Conservation (phyloP, 805 yeast species). For the Starmerella bombicola region DNA sequence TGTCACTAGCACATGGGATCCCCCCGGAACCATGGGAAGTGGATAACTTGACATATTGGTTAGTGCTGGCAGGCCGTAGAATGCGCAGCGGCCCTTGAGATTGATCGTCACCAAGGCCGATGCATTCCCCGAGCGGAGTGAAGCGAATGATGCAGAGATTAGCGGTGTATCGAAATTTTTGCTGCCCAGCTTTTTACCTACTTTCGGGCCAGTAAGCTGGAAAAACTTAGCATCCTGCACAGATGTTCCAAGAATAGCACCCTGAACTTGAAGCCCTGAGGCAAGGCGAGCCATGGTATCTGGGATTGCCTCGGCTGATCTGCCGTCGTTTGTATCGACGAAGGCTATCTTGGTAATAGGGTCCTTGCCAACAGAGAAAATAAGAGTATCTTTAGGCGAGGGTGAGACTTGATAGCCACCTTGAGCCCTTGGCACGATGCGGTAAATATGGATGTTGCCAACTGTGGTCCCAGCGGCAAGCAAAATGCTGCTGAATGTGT, state of each 20-base stretch:
- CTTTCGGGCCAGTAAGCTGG: constrained; percentile 44
- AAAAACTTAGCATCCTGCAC: constrained; percentile 44
- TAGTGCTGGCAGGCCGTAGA: constrained; percentile 22
- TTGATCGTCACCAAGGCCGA: constrained; percentile 25
- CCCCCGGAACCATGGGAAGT: constrained; percentile 11
- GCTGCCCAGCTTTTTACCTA: constrained; percentile 44
- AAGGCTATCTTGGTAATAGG: constrained; percentile 47
- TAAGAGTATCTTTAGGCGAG: constrained; percentile 40
- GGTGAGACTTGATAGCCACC: constrained; percentile 34
- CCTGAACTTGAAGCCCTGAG: constrained; percentile 49
- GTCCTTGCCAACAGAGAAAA: constrained; percentile 38
- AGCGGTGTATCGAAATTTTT: constrained; percentile 45
- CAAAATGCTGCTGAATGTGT: constrained; percentile 57
- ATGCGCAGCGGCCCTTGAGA: constrained; percentile 16
- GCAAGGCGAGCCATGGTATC: constrained; percentile 46
- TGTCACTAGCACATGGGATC: constrained; percentile 22
- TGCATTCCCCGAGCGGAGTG: constrained; percentile 36
- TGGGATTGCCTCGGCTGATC: constrained; percentile 51
- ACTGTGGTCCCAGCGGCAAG: constrained; percentile 62
- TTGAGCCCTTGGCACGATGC: constrained; percentile 47
- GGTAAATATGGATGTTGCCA: constrained; percentile 58
- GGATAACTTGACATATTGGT: constrained; percentile 17
- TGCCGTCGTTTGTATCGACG: constrained; percentile 46
- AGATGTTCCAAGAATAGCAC: constrained; percentile 47
- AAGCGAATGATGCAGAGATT: constrained; percentile 42